Conservation (phyloP, 2,329 filamentous ascomycete genomes). For the Cladophialophora chaetospira region DNA sequence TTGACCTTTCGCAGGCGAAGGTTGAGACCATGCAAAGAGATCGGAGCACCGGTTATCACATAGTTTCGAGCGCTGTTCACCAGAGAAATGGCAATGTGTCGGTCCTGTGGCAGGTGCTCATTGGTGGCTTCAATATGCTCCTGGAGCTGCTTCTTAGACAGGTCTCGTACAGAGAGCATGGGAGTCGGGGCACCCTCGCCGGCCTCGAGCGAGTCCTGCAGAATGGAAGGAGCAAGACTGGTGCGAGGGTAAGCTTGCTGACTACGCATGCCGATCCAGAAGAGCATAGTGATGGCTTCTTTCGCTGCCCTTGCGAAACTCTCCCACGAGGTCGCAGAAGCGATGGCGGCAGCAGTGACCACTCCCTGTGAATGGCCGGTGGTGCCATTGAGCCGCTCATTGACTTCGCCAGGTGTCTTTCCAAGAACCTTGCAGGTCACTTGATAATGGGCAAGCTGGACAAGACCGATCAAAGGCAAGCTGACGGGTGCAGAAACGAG, state of each 20-base stretch:
- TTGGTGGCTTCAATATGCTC: conserved; percentile 97
- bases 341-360: conserved; percentile 87
- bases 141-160: conserved; percentile 84
- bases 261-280: conserved; percentile 97
- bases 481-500: conserved; percentile 93
- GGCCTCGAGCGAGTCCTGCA: conserved; percentile 90
- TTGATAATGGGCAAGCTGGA: conserved; percentile 93
- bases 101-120: conserved; percentile 87
- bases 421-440: conserved; percentile 92
- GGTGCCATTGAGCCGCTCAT: conserved; percentile 80
- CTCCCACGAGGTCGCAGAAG: conserved; percentile 90
- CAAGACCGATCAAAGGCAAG: conserved; percentile 91
- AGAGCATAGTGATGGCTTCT: conserved; percentile 85
- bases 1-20: conserved; percentile 94
- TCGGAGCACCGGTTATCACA: conserved; percentile 92
- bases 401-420: conserved; percentile 82
- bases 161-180: conserved; percentile 95
- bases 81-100: conserved; percentile 92
- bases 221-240: conserved; percentile 83
- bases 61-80: conserved; percentile 97
- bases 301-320: conserved; percentile 79
- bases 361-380: conserved; percentile 98
- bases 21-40: conserved; percentile 95
- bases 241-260: conserved; percentile 97
- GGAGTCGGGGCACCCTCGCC: conserved; percentile 95